phyloP scores from a whole-genome alignment of 345 rosid genomes.

The Noccaea bulbosa region DNA sequence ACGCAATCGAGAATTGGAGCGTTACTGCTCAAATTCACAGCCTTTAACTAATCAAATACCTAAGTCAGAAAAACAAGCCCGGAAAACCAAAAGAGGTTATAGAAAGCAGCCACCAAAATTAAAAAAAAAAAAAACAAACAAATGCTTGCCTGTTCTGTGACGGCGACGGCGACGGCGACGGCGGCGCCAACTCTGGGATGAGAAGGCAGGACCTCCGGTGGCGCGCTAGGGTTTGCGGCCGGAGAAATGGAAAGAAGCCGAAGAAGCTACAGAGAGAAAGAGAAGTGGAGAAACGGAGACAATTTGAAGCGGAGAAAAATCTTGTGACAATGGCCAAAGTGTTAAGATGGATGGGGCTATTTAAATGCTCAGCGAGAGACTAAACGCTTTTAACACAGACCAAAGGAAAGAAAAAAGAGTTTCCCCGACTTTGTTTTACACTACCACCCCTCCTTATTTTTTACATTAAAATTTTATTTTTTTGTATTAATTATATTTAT shows the following conservation, averaged over 20 bases:
- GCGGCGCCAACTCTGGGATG: not conserved
- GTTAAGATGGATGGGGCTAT: slow-evolving; percentile 12
- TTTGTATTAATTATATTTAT: not conserved
- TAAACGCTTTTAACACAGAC: not conserved
- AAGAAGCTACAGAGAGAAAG: slow-evolving; percentile 3
- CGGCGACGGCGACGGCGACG: slow-evolving; percentile 15
- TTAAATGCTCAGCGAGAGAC: slow-evolving; percentile 24
- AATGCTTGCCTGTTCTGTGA: slow-evolving; percentile 28
- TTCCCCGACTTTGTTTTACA: not conserved
- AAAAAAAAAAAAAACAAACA: not conserved
- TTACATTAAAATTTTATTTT: not conserved
- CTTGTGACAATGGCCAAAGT: slow-evolving; percentile 21
- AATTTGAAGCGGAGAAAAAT: slow-evolving; percentile 13
- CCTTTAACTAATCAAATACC: slow-evolving; percentile 12
- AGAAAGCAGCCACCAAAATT: not conserved
- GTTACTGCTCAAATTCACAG: not conserved
- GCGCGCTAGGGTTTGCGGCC: slow-evolving; percentile 19
- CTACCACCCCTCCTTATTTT: not conserved
- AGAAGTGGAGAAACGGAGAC: not conserved
- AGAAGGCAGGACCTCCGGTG: slow-evolving; percentile 18
- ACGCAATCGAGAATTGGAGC: not conserved
- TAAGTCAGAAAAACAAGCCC: slow-evolving; percentile 1
- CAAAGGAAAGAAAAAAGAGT: not conserved
- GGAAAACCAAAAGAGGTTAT: not conserved
- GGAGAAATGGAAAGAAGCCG: slow-evolving; percentile 26